Percentiles rank a stretch among this genome's conserved stretches.
These are phyloP conservation scores for Heterobasidion occidentale DNA, from an alignment of 1,284 basidiomycete species.

Conservation along the genomic window DNA sequence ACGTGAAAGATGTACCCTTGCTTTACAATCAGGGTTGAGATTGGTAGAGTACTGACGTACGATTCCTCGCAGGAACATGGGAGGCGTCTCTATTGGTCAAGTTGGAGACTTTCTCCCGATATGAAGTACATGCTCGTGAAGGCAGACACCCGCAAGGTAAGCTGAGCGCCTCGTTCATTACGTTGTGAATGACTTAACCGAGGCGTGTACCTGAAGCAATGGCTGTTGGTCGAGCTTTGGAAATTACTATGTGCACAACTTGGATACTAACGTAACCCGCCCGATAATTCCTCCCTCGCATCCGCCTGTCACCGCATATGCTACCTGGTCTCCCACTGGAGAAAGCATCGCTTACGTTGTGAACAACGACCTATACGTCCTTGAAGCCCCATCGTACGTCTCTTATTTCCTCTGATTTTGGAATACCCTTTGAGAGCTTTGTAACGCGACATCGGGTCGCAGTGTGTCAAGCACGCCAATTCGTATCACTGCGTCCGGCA, in stretches of 20 bases:
- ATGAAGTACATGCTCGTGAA: conserved; percentile 82
- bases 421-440: not conserved
- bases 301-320: conserved; percentile 70
- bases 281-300: conserved; percentile 59
- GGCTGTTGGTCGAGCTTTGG: conserved; percentile 85
- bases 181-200: not conserved
- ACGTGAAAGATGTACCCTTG: conserved; percentile 55
- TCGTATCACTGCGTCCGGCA: conserved; percentile 78
- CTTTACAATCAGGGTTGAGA: not conserved
- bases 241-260: conserved; percentile 82
- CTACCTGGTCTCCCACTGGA: conserved; percentile 81
- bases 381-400: conserved; percentile 53
- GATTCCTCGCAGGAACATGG: conserved; percentile 45
- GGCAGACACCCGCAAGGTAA: conserved; percentile 64
- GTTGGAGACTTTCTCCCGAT: conserved; percentile 82
- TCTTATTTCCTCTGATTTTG: not conserved
- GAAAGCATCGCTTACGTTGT: conserved; percentile 77
- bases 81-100: conserved; percentile 38
- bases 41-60: not conserved
- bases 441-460: not conserved
- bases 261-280: conserved; percentile 51
- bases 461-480: conserved; percentile 45
- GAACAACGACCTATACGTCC: conserved; percentile 79
- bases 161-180: conserved; percentile 1
- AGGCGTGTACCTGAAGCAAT: conserved; percentile 48